Evolutionary conservation across 495 filamentous ascomycete genomes (phyloP), one percentile per base, ranked within the genome.

Genomic region (Talaromyces thailandensis): DNA sequence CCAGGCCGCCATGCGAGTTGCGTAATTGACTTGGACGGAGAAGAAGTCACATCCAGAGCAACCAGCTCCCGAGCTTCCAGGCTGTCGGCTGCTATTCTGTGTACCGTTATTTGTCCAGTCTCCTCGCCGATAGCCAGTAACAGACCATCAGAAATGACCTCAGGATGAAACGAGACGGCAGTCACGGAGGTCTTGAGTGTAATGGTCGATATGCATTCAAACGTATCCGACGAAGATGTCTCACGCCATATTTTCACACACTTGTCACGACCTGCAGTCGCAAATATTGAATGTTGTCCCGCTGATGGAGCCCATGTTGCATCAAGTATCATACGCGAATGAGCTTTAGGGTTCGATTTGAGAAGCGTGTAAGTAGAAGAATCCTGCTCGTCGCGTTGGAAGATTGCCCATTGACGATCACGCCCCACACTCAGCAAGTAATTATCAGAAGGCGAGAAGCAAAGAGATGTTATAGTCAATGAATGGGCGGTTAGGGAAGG

Each of bases 331-430:
- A 98, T 96, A 60, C 94, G 77, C 21, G 88, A 79, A 73, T 99
- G 94, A 2, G 88, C 93, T 74, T 94, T 96, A 1, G 86, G 83
- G 64, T 94, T 90, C 7, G 82, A 78, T 51, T 84, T 72, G 18
- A 79, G 63, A 2, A 88, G 74, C 48, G 70, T 75, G 62, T 88
- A 96, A 0, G 64, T 69, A 2, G 70, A 77, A 7, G 70, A 69
- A 9, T 75, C 72, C 32, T 65, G 62, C 11, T 70, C 68, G 40
- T 67, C 68, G 50, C 83, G 76, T 63, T 84, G 70, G 66, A 91
- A 98, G 7, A 98, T 78, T 0, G 83, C 86, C 93, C 93, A 98
- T 70, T 92, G 89, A 40, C 94, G 77, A 69, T 99, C 94, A 62
- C 95, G 81, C 3, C 93, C 93, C 12, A 96, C 93, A 66, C 92